phyloP scores from a whole-genome alignment of 169 alveolate species.

The Amoebophrya sp. region DNA sequence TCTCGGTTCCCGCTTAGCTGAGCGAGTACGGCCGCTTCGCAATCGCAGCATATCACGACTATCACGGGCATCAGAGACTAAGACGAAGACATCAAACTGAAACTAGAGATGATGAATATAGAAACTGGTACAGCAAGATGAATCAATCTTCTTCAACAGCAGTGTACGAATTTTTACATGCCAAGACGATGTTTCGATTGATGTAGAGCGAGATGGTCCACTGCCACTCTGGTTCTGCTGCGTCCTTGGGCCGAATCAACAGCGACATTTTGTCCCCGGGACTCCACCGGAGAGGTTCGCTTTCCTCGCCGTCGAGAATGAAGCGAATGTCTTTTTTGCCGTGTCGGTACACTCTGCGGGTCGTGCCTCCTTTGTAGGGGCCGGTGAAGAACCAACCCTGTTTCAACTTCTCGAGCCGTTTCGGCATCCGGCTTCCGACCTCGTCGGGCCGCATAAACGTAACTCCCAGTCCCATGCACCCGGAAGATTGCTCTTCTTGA shows the following conservation, averaged over 20 bases:
- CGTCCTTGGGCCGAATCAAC: not conserved
- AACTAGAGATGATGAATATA: too few relatives aligned
- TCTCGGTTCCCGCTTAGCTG: too few relatives aligned
- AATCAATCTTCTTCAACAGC: too few relatives aligned
- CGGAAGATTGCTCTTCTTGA: not conserved
- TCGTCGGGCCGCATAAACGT: not conserved
- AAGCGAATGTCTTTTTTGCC: not conserved
- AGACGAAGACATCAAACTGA: too few relatives aligned
- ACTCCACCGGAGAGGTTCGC: not conserved
- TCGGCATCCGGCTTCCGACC: not conserved
- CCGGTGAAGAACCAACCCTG: constrained; percentile 23
- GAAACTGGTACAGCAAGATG: too few relatives aligned
- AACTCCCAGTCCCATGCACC: not conserved
- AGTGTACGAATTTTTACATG: too few relatives aligned
- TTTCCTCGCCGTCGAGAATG: not conserved
- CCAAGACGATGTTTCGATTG: not conserved
- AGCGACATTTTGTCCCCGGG: not conserved
- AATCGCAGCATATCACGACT: too few relatives aligned
- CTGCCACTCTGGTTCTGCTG: not conserved
- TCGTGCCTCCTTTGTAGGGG: not conserved
- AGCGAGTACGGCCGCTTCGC: too few relatives aligned
- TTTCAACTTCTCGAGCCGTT: not conserved
- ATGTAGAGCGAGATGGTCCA: constrained; percentile 18
- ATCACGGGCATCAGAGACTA: too few relatives aligned
- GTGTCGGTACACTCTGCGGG: not conserved